phyloP scores from a whole-genome alignment of 2,329 filamentous ascomycete species.

The Penicillium crustosum region DNA sequence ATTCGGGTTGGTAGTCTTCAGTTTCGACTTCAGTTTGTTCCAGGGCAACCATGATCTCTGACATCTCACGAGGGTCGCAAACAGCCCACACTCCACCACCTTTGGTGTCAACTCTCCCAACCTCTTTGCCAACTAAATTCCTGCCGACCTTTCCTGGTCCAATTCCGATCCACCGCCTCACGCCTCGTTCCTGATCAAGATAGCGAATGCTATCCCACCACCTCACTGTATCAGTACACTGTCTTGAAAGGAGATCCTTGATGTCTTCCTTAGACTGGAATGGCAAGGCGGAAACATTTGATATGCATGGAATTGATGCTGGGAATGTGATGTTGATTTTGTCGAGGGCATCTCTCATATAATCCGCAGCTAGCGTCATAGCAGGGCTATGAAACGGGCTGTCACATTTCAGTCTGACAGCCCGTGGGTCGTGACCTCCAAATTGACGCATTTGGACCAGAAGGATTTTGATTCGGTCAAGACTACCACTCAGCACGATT shows the following conservation, averaged over 20 bases:
- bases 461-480: conserved; percentile 76
- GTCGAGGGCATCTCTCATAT: conserved; percentile 69
- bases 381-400: conserved; percentile 89
- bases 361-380: conserved; percentile 78
- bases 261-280: conserved; percentile 72
- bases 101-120: conserved; percentile 77
- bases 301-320: conserved; percentile 72
- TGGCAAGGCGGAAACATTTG: conserved; percentile 79
- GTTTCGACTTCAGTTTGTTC: conserved; percentile 59
- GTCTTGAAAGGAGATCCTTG: conserved; percentile 73
- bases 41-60: conserved; percentile 64
- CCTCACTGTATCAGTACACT: conserved; percentile 85
- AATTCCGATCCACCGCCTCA: conserved; percentile 85
- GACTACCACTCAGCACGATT: conserved; percentile 86
- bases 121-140: conserved; percentile 92
- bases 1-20: background rate
- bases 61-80: conserved; percentile 73
- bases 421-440: conserved; percentile 84
- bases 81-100: conserved; percentile 93
- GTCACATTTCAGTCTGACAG: conserved; percentile 81
- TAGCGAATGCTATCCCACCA: conserved; percentile 96
- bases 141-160: conserved; percentile 91
- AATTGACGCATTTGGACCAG: conserved; percentile 85
- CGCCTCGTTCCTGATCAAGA: conserved; percentile 77
- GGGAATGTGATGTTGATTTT: conserved; percentile 70